Evolutionary conservation across 2,329 filamentous ascomycete genomes (phyloP), one percentile per base, ranked within the genome.

Genomic region (Chrysosporium keratinophilum): DNA sequence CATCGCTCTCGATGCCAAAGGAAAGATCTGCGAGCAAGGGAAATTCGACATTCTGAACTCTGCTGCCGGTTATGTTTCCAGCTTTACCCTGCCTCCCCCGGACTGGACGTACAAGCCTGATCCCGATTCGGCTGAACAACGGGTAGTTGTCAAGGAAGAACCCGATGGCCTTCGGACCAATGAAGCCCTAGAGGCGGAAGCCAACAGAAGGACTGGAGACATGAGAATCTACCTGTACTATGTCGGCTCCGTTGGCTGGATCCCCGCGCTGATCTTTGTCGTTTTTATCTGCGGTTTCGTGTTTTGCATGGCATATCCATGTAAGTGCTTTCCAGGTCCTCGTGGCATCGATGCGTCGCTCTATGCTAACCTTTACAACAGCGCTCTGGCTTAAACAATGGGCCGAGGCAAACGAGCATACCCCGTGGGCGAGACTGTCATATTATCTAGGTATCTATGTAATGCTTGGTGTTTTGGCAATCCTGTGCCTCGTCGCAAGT

Each of bases 301-400:
- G 15, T 71, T 71, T 55, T 67, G 66, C 45, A 69, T 74, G 41
- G 71, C 68, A 0, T 71, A 70, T 58, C 69, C 69, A 45, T 69
- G 67, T 67, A 60, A 59, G 65, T 56, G 12, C 14, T 20, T 40
- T 19, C 6, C 7, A 28, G 23, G 23, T 28, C 1, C n/a, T 33
- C 37, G 9, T 12, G 28, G 12, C 6, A 14, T 11, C 5, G 9
- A 7, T 12, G 1, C 12, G 28, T 1, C 35, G 1, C 34, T 10
- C 41, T 42, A 2, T 45, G 23, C 42, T 44, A 53, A 57, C 40
- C 5, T 11, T 49, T 3, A 42, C 33, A 3, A 44, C 58, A 64
- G 68, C 63, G 31, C 67, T 73, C 34, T 72, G 70, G 71, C 55
- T 73, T 2, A 67, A 71, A 55, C 71, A 65, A 68, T 73, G 70